phyloP scores from a whole-genome alignment of 176 grass and related monocot species.

The Melocanna baccifera region DNA sequence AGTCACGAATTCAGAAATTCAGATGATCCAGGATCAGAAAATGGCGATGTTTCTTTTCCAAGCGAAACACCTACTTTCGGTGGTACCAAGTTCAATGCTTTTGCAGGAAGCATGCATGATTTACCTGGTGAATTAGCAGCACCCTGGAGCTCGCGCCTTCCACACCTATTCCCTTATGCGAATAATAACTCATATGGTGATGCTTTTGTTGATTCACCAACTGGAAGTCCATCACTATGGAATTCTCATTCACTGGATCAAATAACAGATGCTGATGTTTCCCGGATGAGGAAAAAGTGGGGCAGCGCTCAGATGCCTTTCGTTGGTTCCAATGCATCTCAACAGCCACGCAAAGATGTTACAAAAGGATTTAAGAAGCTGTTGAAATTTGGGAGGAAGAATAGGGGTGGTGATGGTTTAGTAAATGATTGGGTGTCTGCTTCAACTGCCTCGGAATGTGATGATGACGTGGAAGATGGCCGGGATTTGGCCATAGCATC shows the following conservation, averaged over 20 bases:
- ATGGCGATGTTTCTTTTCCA: slow-evolving; percentile 43
- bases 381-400: slow-evolving; percentile 96
- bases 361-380: slow-evolving; percentile 94
- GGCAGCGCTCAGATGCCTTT: slow-evolving; percentile 80
- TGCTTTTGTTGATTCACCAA: slow-evolving; percentile 73
- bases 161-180: slow-evolving; percentile 53
- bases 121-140: slow-evolving; percentile 49
- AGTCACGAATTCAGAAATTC: slow-evolving; percentile 61
- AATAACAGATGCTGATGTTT: slow-evolving; percentile 68
- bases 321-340: slow-evolving; percentile 55
- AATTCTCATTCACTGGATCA: slow-evolving; percentile 75
- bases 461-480: slow-evolving; percentile 79
- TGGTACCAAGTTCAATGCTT: slow-evolving; percentile 42
- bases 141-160: slow-evolving; percentile 47
- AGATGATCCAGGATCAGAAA: slow-evolving; percentile 80
- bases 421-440: slow-evolving; percentile 92
- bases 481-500: slow-evolving; percentile 51
- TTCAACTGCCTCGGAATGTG: slow-evolving; percentile 94
- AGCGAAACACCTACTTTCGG: slow-evolving; percentile 15
- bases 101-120: slow-evolving; percentile 45
- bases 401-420: slow-evolving; percentile 56
- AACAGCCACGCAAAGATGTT: slow-evolving; percentile 78
- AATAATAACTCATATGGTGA: slow-evolving; percentile 76
- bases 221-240: slow-evolving; percentile 78
- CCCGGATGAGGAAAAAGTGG: slow-evolving; percentile 93